These are phyloP conservation scores for Lactarius vividus DNA, from an alignment of 768 basidiomycete genomes.

Conservation along the genomic window DNA sequence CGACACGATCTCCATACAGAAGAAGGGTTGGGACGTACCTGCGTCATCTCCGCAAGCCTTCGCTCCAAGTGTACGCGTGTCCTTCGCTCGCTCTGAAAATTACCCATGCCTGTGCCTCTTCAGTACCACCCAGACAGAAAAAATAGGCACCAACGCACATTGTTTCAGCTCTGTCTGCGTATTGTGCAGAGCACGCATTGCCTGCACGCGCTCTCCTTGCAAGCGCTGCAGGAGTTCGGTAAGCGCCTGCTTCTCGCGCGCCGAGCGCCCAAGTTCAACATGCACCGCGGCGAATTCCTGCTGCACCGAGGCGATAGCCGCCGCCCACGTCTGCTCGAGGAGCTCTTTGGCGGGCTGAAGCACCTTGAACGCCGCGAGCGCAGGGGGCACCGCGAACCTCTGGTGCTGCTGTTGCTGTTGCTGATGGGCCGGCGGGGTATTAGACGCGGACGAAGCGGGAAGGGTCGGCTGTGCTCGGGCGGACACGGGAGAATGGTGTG, in stretches of 20 bases:
- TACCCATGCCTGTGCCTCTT: neutral
- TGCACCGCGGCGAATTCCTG: conserved; percentile 10
- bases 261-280: neutral
- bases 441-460: neutral
- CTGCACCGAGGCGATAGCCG: conserved; percentile 15
- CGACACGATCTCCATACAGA: neutral
- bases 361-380: conserved; percentile 15
- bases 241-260: conserved; percentile 13
- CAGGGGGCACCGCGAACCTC: neutral
- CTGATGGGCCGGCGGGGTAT: neutral
- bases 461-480: neutral
- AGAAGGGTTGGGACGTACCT: neutral
- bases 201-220: conserved; percentile 11
- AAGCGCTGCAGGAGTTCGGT: neutral
- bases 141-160: neutral
- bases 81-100: conserved; percentile 1
- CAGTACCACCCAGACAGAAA: neutral
- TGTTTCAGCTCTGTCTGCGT: neutral
- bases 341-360: conserved; percentile 24
- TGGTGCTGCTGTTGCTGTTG: neutral
- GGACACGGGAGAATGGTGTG: neutral
- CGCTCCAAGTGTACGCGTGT: conserved; percentile 9
- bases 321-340: conserved; percentile 24
- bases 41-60: conserved; percentile 7
- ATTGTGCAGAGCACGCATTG: conserved; percentile 3